These are phyloP conservation scores for Scleromitrula shiraiana DNA, from an alignment of 2,329 filamentous ascomycete genomes.

Conservation along the genomic window DNA sequence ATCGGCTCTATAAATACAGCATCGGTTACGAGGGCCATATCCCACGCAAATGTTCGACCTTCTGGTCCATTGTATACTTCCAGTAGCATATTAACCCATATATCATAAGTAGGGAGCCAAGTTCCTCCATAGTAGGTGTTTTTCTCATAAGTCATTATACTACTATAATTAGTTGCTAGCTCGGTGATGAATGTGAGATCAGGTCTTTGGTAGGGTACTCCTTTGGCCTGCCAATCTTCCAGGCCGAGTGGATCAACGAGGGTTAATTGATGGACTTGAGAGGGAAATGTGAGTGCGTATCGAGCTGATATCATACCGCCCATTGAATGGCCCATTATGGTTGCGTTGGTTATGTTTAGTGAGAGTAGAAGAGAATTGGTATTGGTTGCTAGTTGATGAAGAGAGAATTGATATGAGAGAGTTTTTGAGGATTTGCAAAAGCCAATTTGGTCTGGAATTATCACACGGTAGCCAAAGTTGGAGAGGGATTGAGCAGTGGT, in stretches of 20 bases:
- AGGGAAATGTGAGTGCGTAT: slow-evolving; percentile 43
- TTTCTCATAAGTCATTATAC: slow-evolving; percentile 39
- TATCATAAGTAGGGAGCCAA: slow-evolving; percentile 42
- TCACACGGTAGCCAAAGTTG: slow-evolving; percentile 40
- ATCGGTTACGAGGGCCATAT: slow-evolving; percentile 11
- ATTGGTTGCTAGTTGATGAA: slow-evolving; percentile 44
- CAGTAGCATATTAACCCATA: slow-evolving; percentile 46
- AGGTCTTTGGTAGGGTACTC: slow-evolving; percentile 39
- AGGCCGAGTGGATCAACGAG: slow-evolving; percentile 44
- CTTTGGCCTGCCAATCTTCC: slow-evolving; percentile 41
- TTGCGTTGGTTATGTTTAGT: slow-evolving; percentile 36
- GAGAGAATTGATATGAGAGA: slow-evolving; percentile 41
- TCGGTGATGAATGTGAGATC: slow-evolving; percentile 35
- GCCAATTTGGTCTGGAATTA: slow-evolving; percentile 45
- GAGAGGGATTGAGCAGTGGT: slow-evolving; percentile 37
- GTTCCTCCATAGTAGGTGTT: slow-evolving; percentile 39
- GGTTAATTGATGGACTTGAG: slow-evolving; percentile 36
- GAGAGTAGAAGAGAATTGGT: slow-evolving; percentile 39
- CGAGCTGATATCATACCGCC: slow-evolving; percentile 47
- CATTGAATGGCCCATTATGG: slow-evolving; percentile 46
- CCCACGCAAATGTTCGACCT: slow-evolving; percentile 5
- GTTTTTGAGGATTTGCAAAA: slow-evolving; percentile 52
- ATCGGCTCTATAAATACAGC: slow-evolving; percentile 5
- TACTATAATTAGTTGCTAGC: slow-evolving; percentile 33
- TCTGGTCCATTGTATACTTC: slow-evolving; percentile 40